Evolutionary conservation across 2,329 filamentous ascomycete genomes (phyloP).

Genomic region (Ascochyta clinopodiicola): DNA sequence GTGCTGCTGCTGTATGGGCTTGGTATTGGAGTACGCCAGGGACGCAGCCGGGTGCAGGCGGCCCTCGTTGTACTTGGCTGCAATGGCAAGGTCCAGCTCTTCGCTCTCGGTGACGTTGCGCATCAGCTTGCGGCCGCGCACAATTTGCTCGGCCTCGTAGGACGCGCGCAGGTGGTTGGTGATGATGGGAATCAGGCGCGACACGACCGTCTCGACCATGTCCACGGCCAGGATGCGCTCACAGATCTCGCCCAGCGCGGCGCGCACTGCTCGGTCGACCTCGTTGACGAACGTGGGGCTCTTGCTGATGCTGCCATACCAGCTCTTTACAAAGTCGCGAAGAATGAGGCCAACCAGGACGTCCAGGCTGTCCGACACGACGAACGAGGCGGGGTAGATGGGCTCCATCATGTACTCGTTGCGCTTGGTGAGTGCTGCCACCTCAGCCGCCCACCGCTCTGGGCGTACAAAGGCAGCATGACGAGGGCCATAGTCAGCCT

Average conservation of each 20-base stretch:
- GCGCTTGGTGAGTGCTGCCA: slow-evolving; percentile 68
- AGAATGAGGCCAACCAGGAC: slow-evolving; percentile 76
- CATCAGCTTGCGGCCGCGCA: slow-evolving; percentile 86
- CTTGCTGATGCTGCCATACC: slow-evolving; percentile 86
- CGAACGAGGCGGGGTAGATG: slow-evolving; percentile 76
- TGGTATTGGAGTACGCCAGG: slow-evolving; percentile 82
- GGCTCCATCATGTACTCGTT: slow-evolving; percentile 70
- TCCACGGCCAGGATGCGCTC: slow-evolving; percentile 78
- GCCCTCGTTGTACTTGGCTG: slow-evolving; percentile 89
- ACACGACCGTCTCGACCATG: slow-evolving; percentile 81
- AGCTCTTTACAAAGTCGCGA: slow-evolving; percentile 84
- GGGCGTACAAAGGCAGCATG: slow-evolving; percentile 66
- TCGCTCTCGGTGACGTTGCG: slow-evolving; percentile 93
- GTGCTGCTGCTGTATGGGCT: slow-evolving; percentile 86
- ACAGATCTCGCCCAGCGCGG: slow-evolving; percentile 72
- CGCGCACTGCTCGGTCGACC: slow-evolving; percentile 80
- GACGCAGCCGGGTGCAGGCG: slow-evolving; percentile 86
- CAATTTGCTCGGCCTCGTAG: slow-evolving; percentile 83
- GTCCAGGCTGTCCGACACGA: slow-evolving; percentile 81
- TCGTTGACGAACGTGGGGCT: slow-evolving; percentile 83
- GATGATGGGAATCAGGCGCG: slow-evolving; percentile 83
- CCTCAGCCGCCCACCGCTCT: slow-evolving; percentile 73
- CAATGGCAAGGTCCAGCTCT: slow-evolving; percentile 93
- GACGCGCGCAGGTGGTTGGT: slow-evolving; percentile 90
- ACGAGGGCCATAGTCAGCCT: slow-evolving; percentile 50